These are phyloP conservation scores for Scleroderma citrinum DNA, from an alignment of 768 basidiomycete genomes.

Conservation along the genomic window DNA sequence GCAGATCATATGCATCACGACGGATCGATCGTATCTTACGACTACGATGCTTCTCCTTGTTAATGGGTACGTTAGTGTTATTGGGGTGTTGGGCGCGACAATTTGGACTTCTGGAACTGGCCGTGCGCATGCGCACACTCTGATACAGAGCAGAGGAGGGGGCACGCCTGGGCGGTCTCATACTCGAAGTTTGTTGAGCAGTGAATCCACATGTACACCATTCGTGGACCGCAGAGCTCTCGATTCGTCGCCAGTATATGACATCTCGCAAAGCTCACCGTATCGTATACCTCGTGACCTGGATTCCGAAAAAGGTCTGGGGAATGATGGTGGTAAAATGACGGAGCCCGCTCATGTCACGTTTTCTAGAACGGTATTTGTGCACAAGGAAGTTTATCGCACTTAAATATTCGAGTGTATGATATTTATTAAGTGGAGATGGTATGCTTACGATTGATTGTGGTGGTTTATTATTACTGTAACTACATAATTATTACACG, in stretches of 20 bases:
- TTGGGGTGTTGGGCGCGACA: constrained; percentile 34
- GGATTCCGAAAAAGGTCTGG: background rate
- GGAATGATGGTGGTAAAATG: background rate
- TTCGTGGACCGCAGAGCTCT: too few species aligned
- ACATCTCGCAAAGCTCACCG: background rate
- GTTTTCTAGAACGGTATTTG: background rate
- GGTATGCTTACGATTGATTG: too few species aligned
- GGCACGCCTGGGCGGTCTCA: too few species aligned
- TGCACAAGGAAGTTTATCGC: background rate
- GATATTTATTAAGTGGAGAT: background rate
- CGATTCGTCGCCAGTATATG: background rate
- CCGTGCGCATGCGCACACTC: background rate
- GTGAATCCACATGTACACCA: too few species aligned
- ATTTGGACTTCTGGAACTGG: constrained; percentile 20
- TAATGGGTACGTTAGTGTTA: constrained; percentile 28
- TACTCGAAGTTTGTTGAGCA: too few species aligned
- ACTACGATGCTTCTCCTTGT: constrained; percentile 10
- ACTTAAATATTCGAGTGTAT: background rate
- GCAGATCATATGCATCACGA: constrained; percentile 17
- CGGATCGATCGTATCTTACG: background rate
- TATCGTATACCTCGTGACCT: background rate
- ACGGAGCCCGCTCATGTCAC: background rate
- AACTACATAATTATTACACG: too few species aligned
- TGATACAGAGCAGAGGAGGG: too few species aligned
- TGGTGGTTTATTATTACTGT: too few species aligned